Conservation (phyloP, 176 grass and related monocot species). For the Rhipidocladum racemiflorum region DNA sequence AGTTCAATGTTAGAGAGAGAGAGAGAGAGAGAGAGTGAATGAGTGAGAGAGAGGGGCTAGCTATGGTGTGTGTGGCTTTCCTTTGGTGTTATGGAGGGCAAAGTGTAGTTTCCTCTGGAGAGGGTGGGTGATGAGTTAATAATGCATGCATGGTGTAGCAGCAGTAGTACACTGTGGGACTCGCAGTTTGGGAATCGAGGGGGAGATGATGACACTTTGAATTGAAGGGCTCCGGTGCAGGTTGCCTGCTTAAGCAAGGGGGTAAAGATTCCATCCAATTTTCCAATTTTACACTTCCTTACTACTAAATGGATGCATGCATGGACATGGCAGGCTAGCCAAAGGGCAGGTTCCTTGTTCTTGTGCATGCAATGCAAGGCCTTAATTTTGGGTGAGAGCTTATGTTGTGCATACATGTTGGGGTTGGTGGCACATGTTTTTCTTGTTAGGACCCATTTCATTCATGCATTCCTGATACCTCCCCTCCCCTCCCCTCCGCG, state of each 20-base stretch:
- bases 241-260: conserved; percentile 23
- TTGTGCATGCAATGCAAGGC: not conserved
- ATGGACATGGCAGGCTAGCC: not conserved
- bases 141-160: conserved; percentile 20
- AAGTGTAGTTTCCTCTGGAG: not conserved
- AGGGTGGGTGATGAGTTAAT: conserved; percentile 35
- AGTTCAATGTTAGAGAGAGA: not conserved
- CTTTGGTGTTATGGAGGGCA: not conserved
- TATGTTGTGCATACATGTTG: not conserved
- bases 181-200: not conserved
- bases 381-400: conserved; percentile 7
- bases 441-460: conserved; percentile 8
- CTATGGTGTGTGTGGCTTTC: not conserved
- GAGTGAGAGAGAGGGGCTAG: not conserved
- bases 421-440: conserved; percentile 44
- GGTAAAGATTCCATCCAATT: conserved; percentile 38
- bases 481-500: not conserved
- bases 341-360: not conserved
- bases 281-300: not conserved
- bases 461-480: not conserved
- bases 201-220: conserved; percentile 16
- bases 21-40: not conserved
- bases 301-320: not conserved
- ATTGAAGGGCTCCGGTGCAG: not conserved
- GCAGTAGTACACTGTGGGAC: not conserved